Conservation (phyloP, 495 filamentous ascomycete genomes). For the Aspergillus leporis region DNA sequence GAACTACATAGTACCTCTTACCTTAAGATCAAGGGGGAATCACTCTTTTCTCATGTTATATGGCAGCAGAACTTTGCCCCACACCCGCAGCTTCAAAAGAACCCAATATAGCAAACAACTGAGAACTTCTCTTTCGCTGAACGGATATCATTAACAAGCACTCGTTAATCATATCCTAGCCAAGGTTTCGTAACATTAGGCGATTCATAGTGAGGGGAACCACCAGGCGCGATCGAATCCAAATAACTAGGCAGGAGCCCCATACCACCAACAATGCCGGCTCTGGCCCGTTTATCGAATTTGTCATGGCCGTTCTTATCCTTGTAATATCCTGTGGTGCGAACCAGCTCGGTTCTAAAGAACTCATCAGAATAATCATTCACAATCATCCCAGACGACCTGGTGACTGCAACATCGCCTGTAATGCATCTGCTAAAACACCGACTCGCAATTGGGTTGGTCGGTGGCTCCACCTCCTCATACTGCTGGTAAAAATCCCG, state of each 20-base stretch:
- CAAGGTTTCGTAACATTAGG: background rate
- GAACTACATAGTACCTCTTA: too few relatives aligned
- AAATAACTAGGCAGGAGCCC: background rate
- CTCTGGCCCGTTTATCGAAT: background rate
- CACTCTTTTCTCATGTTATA: too few relatives aligned
- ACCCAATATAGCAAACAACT: too few relatives aligned
- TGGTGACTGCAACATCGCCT: constrained; percentile 3
- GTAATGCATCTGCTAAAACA: background rate
- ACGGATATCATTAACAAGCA: background rate
- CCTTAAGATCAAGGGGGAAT: too few relatives aligned
- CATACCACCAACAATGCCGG: background rate
- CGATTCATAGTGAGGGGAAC: background rate
- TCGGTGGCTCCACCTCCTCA: background rate
- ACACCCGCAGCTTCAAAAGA: too few relatives aligned
- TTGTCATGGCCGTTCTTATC: background rate
- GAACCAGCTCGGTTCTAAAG: background rate
- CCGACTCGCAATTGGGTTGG: background rate
- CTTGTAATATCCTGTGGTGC: background rate
- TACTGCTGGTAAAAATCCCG: constrained; percentile 1
- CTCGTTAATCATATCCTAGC: background rate
- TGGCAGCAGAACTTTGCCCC: too few relatives aligned
- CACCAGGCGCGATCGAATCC: background rate
- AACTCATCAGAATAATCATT: constrained; percentile 4
- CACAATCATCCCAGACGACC: background rate
- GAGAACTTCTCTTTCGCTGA: background rate